phyloP scores from a whole-genome alignment of 2,329 filamentous ascomycete genomes.

The Calonectria crousiana region DNA sequence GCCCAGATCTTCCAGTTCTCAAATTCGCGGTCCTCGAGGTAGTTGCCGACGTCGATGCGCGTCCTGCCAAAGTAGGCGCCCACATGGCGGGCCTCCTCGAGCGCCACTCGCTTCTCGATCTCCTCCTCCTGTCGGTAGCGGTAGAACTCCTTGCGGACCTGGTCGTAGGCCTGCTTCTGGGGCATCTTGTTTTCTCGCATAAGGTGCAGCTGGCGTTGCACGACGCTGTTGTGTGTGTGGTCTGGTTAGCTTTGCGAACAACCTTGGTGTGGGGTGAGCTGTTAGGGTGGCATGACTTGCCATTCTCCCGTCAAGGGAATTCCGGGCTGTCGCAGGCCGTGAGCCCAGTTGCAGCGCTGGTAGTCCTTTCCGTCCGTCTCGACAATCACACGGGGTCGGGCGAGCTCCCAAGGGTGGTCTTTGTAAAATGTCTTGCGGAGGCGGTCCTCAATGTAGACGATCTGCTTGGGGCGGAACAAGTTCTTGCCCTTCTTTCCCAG shows the following conservation, averaged over 20 bases:
- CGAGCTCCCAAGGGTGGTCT: conserved; percentile 98
- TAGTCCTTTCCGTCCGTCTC: conserved; percentile 89
- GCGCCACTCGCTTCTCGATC: conserved; percentile 82
- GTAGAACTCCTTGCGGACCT: conserved; percentile 92
- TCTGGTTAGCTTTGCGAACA: conserved; percentile 31
- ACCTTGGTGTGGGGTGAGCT: not conserved
- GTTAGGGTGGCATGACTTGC: conserved; percentile 23
- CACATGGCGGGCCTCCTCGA: conserved; percentile 86
- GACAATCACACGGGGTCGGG: conserved; percentile 85
- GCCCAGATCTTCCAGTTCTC: conserved; percentile 92
- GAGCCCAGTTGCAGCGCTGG: conserved; percentile 83
- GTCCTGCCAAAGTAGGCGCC: conserved; percentile 91
- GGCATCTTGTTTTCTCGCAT: conserved; percentile 75
- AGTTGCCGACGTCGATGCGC: conserved; percentile 80
- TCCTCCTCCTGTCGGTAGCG: conserved; percentile 84
- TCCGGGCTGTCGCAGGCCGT: conserved; percentile 77
- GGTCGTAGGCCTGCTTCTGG: conserved; percentile 82
- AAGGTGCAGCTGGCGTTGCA: conserved; percentile 91
- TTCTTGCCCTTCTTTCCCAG: conserved; percentile 73
- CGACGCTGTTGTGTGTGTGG: conserved; percentile 72
- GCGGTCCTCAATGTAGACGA: conserved; percentile 86
- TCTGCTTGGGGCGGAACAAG: conserved; percentile 82
- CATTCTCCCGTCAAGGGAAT: conserved; percentile 80
- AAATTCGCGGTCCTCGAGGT: conserved; percentile 82
- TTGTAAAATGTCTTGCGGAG: conserved; percentile 86